phyloP scores from a whole-genome alignment of 306 rosid species.

The Vigna radiata region DNA sequence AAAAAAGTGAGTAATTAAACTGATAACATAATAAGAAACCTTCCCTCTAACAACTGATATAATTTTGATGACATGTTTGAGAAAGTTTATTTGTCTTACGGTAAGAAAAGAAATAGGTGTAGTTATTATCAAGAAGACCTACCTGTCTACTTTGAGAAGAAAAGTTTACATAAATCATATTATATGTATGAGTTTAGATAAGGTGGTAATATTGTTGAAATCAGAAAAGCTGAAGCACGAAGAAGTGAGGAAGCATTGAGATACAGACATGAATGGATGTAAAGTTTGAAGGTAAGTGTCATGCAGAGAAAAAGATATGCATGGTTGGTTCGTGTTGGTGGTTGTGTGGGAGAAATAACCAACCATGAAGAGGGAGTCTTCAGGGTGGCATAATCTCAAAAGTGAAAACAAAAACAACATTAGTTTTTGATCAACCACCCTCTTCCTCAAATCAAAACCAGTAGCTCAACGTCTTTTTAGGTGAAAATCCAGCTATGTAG shows the following conservation, averaged over 20 bases:
- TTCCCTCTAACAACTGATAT: too few species aligned
- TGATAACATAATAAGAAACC: too few species aligned
- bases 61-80: too few species aligned
- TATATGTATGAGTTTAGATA: neutral
- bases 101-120: too few species aligned
- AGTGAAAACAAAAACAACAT: slow-evolving; percentile 29
- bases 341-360: slow-evolving; percentile 39
- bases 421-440: slow-evolving; percentile 45
- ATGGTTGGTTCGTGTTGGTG: slow-evolving; percentile 31
- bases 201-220: slow-evolving; percentile 22
- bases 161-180: neutral
- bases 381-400: slow-evolving; percentile 43
- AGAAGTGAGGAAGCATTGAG: slow-evolving; percentile 23
- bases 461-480: slow-evolving; percentile 47
- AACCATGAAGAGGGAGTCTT: slow-evolving; percentile 53
- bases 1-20: neutral
- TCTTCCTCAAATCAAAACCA: slow-evolving; percentile 53
- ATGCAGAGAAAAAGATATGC: neutral
- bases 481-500: slow-evolving; percentile 45
- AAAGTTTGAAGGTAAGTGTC: neutral
- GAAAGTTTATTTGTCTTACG: neutral
- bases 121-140: neutral
- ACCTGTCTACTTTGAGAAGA: slow-evolving; percentile 36
- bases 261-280: neutral
- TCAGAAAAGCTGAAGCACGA: slow-evolving; percentile 27